Conservation (phyloP, 345 rosid genomes). For the Draba incana region DNA sequence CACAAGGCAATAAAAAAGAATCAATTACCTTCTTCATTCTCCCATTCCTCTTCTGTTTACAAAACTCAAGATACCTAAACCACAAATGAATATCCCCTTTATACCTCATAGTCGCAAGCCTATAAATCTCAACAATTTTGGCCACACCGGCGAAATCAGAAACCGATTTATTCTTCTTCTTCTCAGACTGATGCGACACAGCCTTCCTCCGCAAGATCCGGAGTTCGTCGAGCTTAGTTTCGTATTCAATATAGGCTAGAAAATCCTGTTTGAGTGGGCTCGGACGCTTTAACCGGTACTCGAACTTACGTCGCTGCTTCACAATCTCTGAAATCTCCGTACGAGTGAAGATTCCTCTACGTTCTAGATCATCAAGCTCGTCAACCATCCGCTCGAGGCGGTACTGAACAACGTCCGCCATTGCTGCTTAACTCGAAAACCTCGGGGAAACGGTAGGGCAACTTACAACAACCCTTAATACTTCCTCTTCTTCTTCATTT, state of each 20-base stretch:
- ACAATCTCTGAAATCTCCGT: conserved; percentile 81
- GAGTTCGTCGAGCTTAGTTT: conserved; percentile 70
- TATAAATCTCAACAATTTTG: conserved; percentile 69
- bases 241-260: conserved; percentile 81
- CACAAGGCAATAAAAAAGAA: neutral
- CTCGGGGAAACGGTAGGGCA: conserved; percentile 39
- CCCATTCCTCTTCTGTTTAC: conserved; percentile 69
- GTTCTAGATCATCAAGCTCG: conserved; percentile 91
- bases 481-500: neutral
- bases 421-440: conserved; percentile 33
- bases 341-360: conserved; percentile 68
- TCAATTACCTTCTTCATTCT: conserved; percentile 78
- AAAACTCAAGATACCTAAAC: conserved; percentile 88
- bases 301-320: conserved; percentile 86
- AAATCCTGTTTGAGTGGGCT: conserved; percentile 87
- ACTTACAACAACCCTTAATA: neutral
- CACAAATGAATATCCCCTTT: conserved; percentile 89
- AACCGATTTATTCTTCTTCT: conserved; percentile 54
- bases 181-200: conserved; percentile 40
- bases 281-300: conserved; percentile 87
- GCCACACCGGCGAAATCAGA: conserved; percentile 74
- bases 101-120: conserved; percentile 68
- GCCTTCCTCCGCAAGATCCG: conserved; percentile 75
- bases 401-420: conserved; percentile 96
- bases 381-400: conserved; percentile 95